Evolutionary conservation across 1,284 basidiomycete genomes (phyloP).

Genomic region (Cutaneotrichosporon dermatis): DNA sequence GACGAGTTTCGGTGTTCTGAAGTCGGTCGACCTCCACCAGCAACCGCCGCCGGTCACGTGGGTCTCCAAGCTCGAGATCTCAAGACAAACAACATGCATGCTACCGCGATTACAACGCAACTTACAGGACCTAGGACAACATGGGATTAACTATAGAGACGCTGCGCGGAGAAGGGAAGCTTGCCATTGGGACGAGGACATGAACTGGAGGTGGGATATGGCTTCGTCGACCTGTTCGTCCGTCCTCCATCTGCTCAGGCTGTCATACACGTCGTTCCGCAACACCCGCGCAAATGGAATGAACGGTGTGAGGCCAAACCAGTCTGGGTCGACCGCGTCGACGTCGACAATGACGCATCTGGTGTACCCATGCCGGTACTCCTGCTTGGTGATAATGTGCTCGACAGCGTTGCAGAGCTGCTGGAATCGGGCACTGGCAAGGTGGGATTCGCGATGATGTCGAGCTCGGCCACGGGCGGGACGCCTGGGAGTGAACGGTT

Average conservation of each 20-base stretch:
- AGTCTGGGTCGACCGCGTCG: background rate
- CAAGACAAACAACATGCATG: too few relatives aligned
- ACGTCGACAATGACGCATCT: background rate
- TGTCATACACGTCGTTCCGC: background rate
- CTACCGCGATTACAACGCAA: too few relatives aligned
- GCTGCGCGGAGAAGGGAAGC: background rate
- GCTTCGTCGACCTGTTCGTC: background rate
- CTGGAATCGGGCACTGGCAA: background rate
- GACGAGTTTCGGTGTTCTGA: too few relatives aligned
- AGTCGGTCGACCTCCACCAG: too few relatives aligned
- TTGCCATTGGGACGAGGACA: background rate
- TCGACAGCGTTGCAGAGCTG: background rate
- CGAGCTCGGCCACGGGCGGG: background rate
- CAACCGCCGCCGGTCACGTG: too few relatives aligned
- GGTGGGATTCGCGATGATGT: background rate
- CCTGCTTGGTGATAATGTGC: background rate
- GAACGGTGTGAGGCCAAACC: background rate
- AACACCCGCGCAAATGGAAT: background rate
- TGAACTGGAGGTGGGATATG: background rate
- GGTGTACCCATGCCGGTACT: background rate
- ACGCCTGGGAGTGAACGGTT: background rate
- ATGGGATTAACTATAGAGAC: too few relatives aligned
- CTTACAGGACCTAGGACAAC: too few relatives aligned
- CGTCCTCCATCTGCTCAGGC: background rate
- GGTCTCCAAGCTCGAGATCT: too few relatives aligned